Evolutionary conservation across 805 yeast species (phyloP), one percentile per base, ranked within the genome.

Genomic region (Yarrowia phangngaensis): DNA sequence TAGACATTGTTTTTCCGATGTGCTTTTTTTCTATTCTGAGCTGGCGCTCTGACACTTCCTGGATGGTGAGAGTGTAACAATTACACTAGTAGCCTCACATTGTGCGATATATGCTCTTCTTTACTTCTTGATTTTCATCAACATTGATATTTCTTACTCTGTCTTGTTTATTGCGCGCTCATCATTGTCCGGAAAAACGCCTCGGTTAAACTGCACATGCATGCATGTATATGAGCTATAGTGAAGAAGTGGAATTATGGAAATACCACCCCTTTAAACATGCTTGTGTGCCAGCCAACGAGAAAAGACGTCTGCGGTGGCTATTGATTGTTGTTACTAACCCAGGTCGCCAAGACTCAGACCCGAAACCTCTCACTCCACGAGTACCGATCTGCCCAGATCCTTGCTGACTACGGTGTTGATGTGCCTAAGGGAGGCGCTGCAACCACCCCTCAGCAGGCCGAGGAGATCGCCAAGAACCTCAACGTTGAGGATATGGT

Each of bases 301-400:
- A n/a, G n/a, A n/a, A n/a, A n/a, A n/a, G n/a, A n/a, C n/a, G n/a
- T n/a, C n/a, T n/a, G n/a, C n/a, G n/a, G n/a, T n/a, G n/a, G n/a
- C n/a, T n/a, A n/a, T n/a, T n/a, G n/a, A n/a, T n/a, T n/a, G n/a
- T 20, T 13, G 4, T 16, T 17, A 40, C 35, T 41, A 41, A 41
- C 48, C 28, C 35, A 38, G 45, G 45, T 38, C 32, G 32, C 31
- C 29, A 41, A 41, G 48, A 17, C 28, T 23, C 56, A 60, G 52
- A 70, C 68, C 61, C 86, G 98, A 75, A 73, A 72, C 71, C 73
- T 92, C 60, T 88, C 97, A 13, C 79, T 92, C 58, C 98, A 92
- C 65, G 99, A 92, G 71, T 92, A 70, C 79, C 86, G 97, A 68
- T 85, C 97, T 23, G 96, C 97, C 46, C 84, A 83, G 54, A 70